Conservation (phyloP, 2,329 filamentous ascomycete species). For the Fusarium sp. region DNA sequence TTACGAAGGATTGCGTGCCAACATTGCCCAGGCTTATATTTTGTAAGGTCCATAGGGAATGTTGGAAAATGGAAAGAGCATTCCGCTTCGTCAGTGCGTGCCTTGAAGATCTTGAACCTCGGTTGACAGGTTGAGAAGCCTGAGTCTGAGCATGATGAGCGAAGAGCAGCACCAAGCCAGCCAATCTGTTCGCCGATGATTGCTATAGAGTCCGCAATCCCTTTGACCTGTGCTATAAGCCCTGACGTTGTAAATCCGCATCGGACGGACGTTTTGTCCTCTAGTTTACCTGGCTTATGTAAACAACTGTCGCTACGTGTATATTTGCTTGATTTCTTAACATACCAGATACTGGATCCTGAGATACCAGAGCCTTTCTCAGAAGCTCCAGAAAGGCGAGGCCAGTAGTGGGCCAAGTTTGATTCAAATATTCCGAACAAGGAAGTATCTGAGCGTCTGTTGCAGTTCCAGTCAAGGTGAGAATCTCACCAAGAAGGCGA, state of each 20-base stretch:
- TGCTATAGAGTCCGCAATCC: background rate
- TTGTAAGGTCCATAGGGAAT: fast-evolving
- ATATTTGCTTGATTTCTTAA: fast-evolving
- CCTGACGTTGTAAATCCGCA: background rate
- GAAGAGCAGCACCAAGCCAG: background rate
- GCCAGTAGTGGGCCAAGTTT: background rate
- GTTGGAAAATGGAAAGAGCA: fast-evolving
- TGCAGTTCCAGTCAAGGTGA: background rate
- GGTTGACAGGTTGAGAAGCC: too few species aligned
- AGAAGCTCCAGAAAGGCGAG: fast-evolving
- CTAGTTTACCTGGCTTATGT: background rate
- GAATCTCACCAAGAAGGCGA: background rate
- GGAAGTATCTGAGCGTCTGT: background rate
- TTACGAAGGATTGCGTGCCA: background rate
- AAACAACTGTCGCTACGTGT: background rate
- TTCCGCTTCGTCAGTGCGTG: fast-evolving
- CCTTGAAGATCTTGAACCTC: fast-evolving
- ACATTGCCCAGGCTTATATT: background rate
- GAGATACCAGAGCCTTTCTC: background rate
- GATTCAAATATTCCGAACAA: background rate
- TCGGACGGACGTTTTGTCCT: background rate
- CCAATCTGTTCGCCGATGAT: background rate
- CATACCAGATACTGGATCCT: background rate
- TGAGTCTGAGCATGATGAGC: background rate
- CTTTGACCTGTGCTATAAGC: background rate